Evolutionary conservation across 2,329 filamentous ascomycete genomes (phyloP).

Genomic region (Penicillium sp.): DNA sequence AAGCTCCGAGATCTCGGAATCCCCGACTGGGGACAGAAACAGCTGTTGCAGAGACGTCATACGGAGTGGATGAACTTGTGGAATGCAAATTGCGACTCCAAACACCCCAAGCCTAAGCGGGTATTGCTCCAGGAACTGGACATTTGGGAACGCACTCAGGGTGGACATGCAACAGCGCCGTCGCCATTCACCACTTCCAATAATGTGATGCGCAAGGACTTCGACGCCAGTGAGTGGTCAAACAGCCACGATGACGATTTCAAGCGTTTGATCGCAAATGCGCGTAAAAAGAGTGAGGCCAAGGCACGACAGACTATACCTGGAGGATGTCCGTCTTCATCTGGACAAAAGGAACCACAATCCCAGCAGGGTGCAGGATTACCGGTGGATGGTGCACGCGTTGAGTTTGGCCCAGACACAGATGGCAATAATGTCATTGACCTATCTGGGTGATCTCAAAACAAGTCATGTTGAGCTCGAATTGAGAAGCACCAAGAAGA

Average conservation of each 20-base stretch:
- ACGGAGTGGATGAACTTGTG: conserved; percentile 93
- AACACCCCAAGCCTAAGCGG: conserved; percentile 63
- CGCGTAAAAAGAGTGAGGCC: conserved; percentile 53
- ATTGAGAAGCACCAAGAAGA: background rate
- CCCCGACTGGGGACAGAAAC: conserved; percentile 64
- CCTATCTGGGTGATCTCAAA: conserved; percentile 8
- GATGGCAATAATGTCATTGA: conserved; percentile 1
- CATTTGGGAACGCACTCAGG: conserved; percentile 81
- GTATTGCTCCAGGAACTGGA: conserved; percentile 78
- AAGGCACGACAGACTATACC: conserved; percentile 27
- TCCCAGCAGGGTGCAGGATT: background rate
- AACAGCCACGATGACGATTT: conserved; percentile 72
- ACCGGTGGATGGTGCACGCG: background rate
- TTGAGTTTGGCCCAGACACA: conserved; percentile 1
- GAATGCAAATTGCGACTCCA: conserved; percentile 95
- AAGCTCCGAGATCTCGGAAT: conserved; percentile 81
- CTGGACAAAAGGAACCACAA: background rate
- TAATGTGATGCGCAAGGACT: conserved; percentile 79
- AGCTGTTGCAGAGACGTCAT: conserved; percentile 73
- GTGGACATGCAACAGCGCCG: conserved; percentile 51
- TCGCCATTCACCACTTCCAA: conserved; percentile 20
- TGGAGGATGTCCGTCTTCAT: conserved; percentile 9
- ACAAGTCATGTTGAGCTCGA: background rate
- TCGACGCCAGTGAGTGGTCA: conserved; percentile 76
- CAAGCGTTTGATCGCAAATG: conserved; percentile 72